Evolutionary conservation across 2,329 filamentous ascomycete species (phyloP).

Genomic region (Aspergillus clavatus): DNA sequence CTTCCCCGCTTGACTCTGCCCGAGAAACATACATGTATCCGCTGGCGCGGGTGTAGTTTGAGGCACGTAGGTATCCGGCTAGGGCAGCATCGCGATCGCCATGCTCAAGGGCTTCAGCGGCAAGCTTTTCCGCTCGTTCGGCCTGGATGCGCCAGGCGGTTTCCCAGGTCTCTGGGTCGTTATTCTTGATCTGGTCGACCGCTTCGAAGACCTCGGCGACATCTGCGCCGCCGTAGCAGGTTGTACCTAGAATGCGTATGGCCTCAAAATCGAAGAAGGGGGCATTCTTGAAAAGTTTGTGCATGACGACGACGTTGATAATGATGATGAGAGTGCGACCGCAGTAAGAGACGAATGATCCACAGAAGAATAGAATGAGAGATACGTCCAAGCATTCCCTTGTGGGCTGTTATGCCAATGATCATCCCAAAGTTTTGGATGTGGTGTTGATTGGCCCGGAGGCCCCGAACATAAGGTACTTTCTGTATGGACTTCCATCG

Average conservation of each 20-base stretch:
- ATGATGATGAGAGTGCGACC: not conserved
- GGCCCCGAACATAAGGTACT: not conserved
- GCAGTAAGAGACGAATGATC: not conserved
- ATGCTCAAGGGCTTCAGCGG: not conserved
- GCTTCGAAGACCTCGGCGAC: slow-evolving; percentile 40
- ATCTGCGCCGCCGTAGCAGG: slow-evolving; percentile 35
- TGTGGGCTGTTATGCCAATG: too few species aligned
- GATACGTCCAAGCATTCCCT: too few species aligned
- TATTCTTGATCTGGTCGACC: slow-evolving; percentile 31
- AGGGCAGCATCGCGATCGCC: slow-evolving; percentile 22
- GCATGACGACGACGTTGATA: slow-evolving; percentile 5
- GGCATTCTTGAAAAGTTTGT: slow-evolving; percentile 2
- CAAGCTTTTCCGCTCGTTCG: slow-evolving; percentile 26
- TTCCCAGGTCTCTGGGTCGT: slow-evolving; percentile 39
- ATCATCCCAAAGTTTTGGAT: not conserved
- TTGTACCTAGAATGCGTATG: slow-evolving; percentile 37
- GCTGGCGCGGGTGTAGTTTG: slow-evolving; percentile 25
- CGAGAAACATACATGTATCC: not conserved
- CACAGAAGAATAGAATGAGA: too few species aligned
- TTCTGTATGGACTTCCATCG: too few species aligned
- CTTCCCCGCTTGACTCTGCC: not conserved
- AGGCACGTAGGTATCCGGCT: slow-evolving; percentile 36
- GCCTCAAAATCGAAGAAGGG: slow-evolving; percentile 43
- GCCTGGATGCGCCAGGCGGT: slow-evolving; percentile 31
- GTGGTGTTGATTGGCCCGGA: not conserved